phyloP scores from a whole-genome alignment of 306 rosid species.

The Pyrus bretschneideri region DNA sequence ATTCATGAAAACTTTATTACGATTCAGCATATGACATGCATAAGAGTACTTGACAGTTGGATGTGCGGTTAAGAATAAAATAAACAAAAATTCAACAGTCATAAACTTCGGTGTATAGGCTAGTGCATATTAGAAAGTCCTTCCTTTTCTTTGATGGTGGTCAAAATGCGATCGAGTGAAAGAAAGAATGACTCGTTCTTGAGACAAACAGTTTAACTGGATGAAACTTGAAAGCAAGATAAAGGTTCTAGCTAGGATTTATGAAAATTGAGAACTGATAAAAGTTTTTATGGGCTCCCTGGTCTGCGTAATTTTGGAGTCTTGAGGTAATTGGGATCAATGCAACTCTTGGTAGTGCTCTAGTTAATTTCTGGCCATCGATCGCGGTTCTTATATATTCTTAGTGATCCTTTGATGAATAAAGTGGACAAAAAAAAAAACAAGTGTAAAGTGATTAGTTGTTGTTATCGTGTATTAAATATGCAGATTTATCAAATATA shows the following conservation, averaged over 20 bases:
- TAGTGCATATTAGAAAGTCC: not conserved
- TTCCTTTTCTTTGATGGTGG: too few species aligned
- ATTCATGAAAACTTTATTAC: too few species aligned
- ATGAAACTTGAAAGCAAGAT: not conserved
- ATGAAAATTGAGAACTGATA: not conserved
- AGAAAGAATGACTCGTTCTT: not conserved
- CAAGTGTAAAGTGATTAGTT: slow-evolving; percentile 4
- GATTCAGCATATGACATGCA: not conserved
- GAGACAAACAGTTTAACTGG: not conserved
- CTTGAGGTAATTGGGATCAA: not conserved
- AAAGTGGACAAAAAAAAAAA: not conserved
- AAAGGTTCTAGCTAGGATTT: not conserved
- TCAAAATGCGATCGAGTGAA: not conserved
- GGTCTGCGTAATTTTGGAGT: not conserved
- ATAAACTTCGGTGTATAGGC: too few species aligned
- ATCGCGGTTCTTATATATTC: not conserved
- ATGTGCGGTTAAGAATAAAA: not conserved
- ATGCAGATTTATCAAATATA: not conserved
- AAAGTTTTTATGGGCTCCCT: not conserved
- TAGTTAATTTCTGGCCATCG: not conserved
- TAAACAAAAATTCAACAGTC: not conserved
- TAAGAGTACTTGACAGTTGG: too few species aligned
- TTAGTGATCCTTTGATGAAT: not conserved
- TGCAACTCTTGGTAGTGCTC: slow-evolving; percentile 1
- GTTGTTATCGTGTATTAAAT: not conserved